Evolutionary conservation across 2,329 filamentous ascomycete genomes (phyloP).

Genomic region (Trichoderma sp.): DNA sequence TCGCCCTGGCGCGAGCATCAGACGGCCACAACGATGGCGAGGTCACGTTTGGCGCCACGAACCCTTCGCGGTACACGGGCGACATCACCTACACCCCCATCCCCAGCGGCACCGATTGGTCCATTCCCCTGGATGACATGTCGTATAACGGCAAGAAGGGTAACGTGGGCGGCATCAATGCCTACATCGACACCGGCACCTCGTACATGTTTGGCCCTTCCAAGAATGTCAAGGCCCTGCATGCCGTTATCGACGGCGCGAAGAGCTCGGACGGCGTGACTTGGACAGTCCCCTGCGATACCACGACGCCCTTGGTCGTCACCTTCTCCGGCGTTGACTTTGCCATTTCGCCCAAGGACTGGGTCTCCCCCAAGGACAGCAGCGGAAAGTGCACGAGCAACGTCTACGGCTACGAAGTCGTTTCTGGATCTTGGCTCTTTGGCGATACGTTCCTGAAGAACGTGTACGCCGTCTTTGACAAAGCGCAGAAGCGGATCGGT

Average conservation of each 20-base stretch:
- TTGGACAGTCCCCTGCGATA: slow-evolving; percentile 74
- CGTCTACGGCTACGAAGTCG: slow-evolving; percentile 71
- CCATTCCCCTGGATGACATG: slow-evolving; percentile 68
- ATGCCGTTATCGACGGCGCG: slow-evolving; percentile 67
- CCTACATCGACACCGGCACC: slow-evolving; percentile 83
- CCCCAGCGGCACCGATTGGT: slow-evolving; percentile 65
- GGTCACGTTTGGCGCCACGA: slow-evolving; percentile 72
- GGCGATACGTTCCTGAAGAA: slow-evolving; percentile 89
- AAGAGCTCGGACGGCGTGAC: slow-evolving; percentile 59
- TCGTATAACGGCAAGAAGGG: slow-evolving; percentile 61
- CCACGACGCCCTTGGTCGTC: slow-evolving; percentile 61
- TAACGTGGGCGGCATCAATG: slow-evolving; percentile 58
- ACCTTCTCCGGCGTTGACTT: slow-evolving; percentile 70
- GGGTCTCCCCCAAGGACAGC: slow-evolving; percentile 55
- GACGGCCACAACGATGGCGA: slow-evolving; percentile 73
- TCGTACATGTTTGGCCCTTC: slow-evolving; percentile 75
- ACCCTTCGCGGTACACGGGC: slow-evolving; percentile 68
- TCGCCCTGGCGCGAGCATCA: slow-evolving; percentile 67
- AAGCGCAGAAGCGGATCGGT: slow-evolving; percentile 67
- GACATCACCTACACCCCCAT: slow-evolving; percentile 67
- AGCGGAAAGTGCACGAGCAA: slow-evolving; percentile 67
- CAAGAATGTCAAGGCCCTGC: slow-evolving; percentile 66
- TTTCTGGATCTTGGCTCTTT: slow-evolving; percentile 72
- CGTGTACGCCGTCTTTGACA: slow-evolving; percentile 84
- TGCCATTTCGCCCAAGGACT: slow-evolving; percentile 69